Conservation (phyloP, 2,329 filamentous ascomycete species). For the Lachnellula subtilissima region DNA sequence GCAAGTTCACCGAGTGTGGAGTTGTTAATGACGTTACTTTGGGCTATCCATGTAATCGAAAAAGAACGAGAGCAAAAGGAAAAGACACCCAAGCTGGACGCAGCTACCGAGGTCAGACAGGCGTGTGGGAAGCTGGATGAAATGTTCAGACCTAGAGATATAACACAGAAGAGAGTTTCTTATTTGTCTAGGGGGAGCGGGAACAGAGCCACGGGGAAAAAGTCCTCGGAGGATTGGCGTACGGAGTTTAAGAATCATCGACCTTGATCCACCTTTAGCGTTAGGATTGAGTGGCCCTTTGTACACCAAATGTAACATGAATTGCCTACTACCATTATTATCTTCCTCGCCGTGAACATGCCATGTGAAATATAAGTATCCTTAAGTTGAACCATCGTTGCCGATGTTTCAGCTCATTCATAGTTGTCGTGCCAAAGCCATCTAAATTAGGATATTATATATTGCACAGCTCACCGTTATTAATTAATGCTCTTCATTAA, state of each 20-base stretch:
- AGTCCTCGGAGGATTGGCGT: conserved; percentile 28
- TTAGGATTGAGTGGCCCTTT: conserved; percentile 2
- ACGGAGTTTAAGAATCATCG: conserved; percentile 19
- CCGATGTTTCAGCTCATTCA: too few species aligned
- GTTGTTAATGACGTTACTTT: conserved; percentile 31
- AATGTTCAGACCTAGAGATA: conserved; percentile 23
- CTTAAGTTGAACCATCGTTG: too few species aligned
- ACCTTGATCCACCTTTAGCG: conserved; percentile 13
- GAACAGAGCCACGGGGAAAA: conserved; percentile 19
- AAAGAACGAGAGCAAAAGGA: conserved; percentile 20
- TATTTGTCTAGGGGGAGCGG: conserved; percentile 9
- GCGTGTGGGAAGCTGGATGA: conserved; percentile 23
- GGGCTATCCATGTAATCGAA: conserved; percentile 29
- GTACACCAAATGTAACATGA: conserved; percentile 21
- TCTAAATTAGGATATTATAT: too few species aligned
- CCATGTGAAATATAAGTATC: too few species aligned
- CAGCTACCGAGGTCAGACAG: conserved; percentile 27
- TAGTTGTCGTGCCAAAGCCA: too few species aligned
- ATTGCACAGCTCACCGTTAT: too few species aligned
- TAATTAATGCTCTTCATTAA: too few species aligned
- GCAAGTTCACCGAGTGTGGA: conserved; percentile 26
- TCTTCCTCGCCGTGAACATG: background rate
- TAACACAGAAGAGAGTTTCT: conserved; percentile 9
- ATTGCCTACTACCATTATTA: background rate
- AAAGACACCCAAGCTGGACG: conserved; percentile 24